Evolutionary conservation across 768 basidiomycete species (phyloP), one percentile per base, ranked within the genome.

Genomic region (Russula brevipes): DNA sequence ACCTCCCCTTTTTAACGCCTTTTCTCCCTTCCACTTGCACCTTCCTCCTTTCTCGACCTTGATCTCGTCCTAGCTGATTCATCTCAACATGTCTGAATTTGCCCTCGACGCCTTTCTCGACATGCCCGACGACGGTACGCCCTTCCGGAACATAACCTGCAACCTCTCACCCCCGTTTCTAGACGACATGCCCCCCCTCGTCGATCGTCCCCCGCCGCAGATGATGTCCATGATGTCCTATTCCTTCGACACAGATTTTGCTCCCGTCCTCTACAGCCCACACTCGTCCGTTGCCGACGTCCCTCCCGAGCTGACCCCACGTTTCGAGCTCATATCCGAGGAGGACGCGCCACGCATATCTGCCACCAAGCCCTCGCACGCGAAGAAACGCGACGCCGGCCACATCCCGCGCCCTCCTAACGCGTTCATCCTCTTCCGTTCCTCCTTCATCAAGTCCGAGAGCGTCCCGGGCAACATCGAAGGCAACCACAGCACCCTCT

Each of bases 341-440:
- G 66, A 59, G 19, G 54, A 62, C 45, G 55, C 57, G 59, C 68
- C 72, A 4, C 68, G 57, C 35, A 69, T 60, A 65, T 69, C 57
- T 63, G 66, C 68, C 54, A 80, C 80, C 12, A 57, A 58, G 30
- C 63, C 71, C 16, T 80, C 79, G 60, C 85, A 87, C 70, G 79
- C 78, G 61, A 87, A 83, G 77, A 82, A 83, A 70, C 82, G 85
- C 58, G 85, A 87, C 69, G 82, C 85, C 59, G 83, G 82, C 2
- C 86, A 90, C 73, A 91, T 91, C 73, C 89, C 89, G 46, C 85
- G 89, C 53, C 89, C 89, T 7, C 89, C 89, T 31, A 91, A 90
- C 74, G 89, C 89, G 63, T 91, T 91, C 76, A 91, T 91, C 69
- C 85, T 91, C 73, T 91, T 90, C 74, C 83, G 89, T 68, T 87